Evolutionary conservation across 2,329 filamentous ascomycete genomes (phyloP).

Genomic region (Penicillium griseofulvum): DNA sequence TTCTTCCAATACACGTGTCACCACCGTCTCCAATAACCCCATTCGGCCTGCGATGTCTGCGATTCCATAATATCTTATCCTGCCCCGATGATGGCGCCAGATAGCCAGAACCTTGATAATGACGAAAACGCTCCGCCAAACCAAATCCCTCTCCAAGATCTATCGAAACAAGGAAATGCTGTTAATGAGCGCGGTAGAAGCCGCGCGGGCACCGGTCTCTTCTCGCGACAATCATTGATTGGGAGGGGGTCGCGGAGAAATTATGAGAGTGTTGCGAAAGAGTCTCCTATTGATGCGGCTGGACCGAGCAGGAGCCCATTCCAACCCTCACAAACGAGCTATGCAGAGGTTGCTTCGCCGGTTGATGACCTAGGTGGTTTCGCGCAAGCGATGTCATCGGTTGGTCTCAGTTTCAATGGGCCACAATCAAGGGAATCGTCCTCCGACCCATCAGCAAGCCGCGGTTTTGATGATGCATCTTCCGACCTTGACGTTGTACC

Average conservation of each 20-base stretch:
- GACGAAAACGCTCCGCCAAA: slow-evolving; percentile 26
- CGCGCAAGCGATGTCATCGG: slow-evolving; percentile 42
- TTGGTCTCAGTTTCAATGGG: slow-evolving; percentile 43
- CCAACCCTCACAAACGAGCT: slow-evolving; percentile 16
- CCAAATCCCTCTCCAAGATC: slow-evolving; percentile 67
- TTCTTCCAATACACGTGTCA: slow-evolving; percentile 3
- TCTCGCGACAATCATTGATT: slow-evolving; percentile 42
- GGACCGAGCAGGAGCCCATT: slow-evolving; percentile 23
- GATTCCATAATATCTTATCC: slow-evolving; percentile 33
- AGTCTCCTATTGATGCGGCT: slow-evolving; percentile 44
- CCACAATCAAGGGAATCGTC: slow-evolving; percentile 15
- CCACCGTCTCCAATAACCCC: slow-evolving; percentile 1
- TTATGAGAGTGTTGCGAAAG: slow-evolving; percentile 55
- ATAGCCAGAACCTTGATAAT: slow-evolving; percentile 33
- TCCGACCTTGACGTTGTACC: slow-evolving; percentile 33
- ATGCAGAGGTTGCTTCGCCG: slow-evolving; percentile 31
- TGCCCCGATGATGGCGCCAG: slow-evolving; percentile 43
- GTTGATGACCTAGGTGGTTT: slow-evolving; percentile 41
- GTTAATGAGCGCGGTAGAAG: slow-evolving; percentile 30
- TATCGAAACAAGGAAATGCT: slow-evolving; percentile 45
- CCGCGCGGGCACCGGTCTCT: slow-evolving; percentile 44
- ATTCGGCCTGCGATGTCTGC: slow-evolving; percentile 40
- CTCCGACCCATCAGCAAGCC: slow-evolving; percentile 14
- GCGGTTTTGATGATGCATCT: slow-evolving; percentile 26
- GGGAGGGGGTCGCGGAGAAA: slow-evolving; percentile 41